Conservation (phyloP, 805 yeast genomes). For the Candida maltosa region DNA sequence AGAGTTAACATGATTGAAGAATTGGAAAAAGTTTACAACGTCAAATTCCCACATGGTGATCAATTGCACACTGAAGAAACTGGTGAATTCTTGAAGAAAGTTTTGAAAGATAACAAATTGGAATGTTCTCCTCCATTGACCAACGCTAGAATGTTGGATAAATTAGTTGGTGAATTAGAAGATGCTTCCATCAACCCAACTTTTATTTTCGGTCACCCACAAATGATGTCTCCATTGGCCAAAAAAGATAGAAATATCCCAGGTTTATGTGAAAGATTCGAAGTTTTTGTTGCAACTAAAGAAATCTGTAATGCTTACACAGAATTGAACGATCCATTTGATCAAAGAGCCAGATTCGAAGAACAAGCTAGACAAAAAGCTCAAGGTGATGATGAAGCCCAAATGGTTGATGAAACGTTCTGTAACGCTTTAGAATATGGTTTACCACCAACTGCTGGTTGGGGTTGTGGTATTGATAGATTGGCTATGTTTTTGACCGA, state of each 20-base stretch:
- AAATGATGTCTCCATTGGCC: constrained; percentile 99
- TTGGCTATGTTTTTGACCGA: constrained; percentile 96
- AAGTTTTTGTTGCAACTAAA: constrained; percentile 97
- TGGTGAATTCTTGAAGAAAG: constrained; percentile 79
- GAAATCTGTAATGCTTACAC: constrained; percentile 98
- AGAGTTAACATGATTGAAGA: constrained; percentile 96
- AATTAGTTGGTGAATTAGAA: constrained; percentile 94
- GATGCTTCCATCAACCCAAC: constrained; percentile 95
- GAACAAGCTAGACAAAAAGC: constrained; percentile 98
- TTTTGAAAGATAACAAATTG: constrained; percentile 73
- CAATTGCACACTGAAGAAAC: constrained; percentile 92
- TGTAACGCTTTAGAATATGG: constrained; percentile 97
- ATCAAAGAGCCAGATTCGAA: constrained; percentile 95
- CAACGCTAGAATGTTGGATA: constrained; percentile 98
- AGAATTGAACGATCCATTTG: constrained; percentile 98
- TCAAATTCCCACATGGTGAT: constrained; percentile 93
- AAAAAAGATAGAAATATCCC: constrained; percentile 89
- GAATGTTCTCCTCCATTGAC: constrained; percentile 93
- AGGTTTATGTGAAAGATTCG: constrained; percentile 97
- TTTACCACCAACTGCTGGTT: constrained; percentile 98
- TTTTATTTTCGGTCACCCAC: constrained; percentile 97
- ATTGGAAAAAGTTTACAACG: constrained; percentile 80
- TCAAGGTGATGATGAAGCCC: constrained; percentile 99
- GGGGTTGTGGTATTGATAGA: constrained; percentile 99
- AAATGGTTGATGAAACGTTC: constrained; percentile 93